phyloP scores from a whole-genome alignment of 2,329 filamentous ascomycete species.

The Fusarium sp. region DNA sequence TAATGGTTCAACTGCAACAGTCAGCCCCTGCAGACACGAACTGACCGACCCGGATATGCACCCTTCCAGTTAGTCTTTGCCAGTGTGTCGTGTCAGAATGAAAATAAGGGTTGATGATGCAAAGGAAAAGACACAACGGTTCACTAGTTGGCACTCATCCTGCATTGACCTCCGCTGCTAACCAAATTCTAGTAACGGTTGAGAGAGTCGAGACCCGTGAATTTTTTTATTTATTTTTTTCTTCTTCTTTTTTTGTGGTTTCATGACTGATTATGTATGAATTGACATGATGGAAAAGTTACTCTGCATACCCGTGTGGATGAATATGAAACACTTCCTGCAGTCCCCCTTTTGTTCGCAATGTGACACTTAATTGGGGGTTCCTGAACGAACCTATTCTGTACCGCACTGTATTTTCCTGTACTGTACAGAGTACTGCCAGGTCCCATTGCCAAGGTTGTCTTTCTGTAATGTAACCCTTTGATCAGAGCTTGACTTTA shows the following conservation, averaged over 20 bases:
- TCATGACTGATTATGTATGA: not conserved
- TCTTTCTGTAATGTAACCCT: constrained; percentile 18
- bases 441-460: constrained; percentile 13
- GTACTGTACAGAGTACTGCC: not conserved
- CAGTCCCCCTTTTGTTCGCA: constrained; percentile 17
- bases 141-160: constrained; percentile 6
- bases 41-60: not conserved
- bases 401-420: not conserved
- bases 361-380: constrained; percentile 18
- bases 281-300: not conserved
- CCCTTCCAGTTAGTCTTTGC: constrained; percentile 20
- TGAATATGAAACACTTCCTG: constrained; percentile 22
- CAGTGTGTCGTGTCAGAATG: constrained; percentile 13
- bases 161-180: constrained; percentile 13
- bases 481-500: not conserved
- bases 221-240: constrained; percentile 11
- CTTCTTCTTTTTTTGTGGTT: constrained; percentile 5
- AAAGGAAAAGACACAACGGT: constrained; percentile 9
- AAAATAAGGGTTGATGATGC: constrained; percentile 2
- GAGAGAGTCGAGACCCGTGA: constrained; percentile 13
- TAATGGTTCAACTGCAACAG: not conserved
- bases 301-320: not conserved
- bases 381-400: not conserved
- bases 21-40: constrained; percentile 17
- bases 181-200: not conserved